Percentiles rank a stretch among this genome's conserved stretches.
phyloP scores from a whole-genome alignment of 306 rosid genomes.

The Gleditsia sinensis region DNA sequence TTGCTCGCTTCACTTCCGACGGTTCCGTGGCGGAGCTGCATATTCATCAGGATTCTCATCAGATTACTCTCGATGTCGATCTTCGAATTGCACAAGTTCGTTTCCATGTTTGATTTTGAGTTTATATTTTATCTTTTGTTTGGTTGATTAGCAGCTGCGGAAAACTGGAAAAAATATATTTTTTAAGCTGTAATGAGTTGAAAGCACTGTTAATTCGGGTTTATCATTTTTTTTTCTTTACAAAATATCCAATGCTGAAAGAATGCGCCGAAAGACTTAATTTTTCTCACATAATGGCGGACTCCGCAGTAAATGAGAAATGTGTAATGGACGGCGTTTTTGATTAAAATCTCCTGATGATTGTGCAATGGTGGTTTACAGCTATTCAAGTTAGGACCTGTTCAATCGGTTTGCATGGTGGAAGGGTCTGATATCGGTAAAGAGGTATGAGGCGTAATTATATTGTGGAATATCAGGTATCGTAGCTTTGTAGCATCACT shows the following conservation, averaged over 20 bases:
- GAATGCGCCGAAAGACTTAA: not conserved
- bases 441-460: constrained; percentile 51
- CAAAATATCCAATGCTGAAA: not conserved
- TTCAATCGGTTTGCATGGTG: constrained; percentile 67
- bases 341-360: constrained; percentile 4
- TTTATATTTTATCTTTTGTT: not conserved
- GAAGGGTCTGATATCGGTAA: constrained; percentile 51
- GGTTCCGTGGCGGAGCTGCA: constrained; percentile 54
- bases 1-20: constrained; percentile 62
- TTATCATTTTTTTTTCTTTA: not conserved
- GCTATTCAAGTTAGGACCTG: constrained; percentile 71
- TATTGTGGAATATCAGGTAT: not conserved
- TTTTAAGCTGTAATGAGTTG: not conserved
- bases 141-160: not conserved
- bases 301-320: constrained; percentile 2
- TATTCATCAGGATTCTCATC: constrained; percentile 51
- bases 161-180: not conserved
- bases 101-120: not conserved
- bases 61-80: constrained; percentile 52
- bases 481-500: not conserved
- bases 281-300: not conserved
- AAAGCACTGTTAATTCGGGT: not conserved
- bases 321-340: not conserved
- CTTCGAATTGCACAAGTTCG: constrained; percentile 66
- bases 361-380: constrained; percentile 40